Base-by-base conservation (phyloP, 1,139 yeast species). In the Pichia sp. region DNA sequence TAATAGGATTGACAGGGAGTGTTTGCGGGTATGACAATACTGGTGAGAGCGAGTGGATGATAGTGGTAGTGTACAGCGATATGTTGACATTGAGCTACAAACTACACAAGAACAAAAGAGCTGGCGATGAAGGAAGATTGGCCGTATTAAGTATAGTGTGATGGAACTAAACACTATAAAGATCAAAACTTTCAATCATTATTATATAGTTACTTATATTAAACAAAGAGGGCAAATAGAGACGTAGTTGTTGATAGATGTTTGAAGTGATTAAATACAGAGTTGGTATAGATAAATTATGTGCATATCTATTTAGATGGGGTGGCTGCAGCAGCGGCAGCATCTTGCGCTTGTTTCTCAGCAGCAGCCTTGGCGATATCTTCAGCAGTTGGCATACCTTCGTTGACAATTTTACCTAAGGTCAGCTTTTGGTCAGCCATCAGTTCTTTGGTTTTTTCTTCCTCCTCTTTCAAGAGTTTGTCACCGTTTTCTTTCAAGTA, bases 401-500 rank as follows among this genome's bases (percentile, higher is more conserved):
- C 95, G 62, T 87, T 86, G 54, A 90, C 82, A 66, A 88, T 77
- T 74, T 88, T 90, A 73, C 86, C 89, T 67, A 90, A 77, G 41
- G 96, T 88, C 65, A 85, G 77, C 61, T 84, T 82, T 70, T 84
- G 87, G 68, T 85, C 88, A 57, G 88, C 89, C 70, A 87, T 80
- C 72, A 87, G 79, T 66, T 89, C 95, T 73, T 86, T 85, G 70
- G 89, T 86, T 64, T 83, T 81, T 68, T 81, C 81, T 73, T 87
- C 87, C 71, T 87, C 93, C 68, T 85, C 89, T 63, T 85, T 87
- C 66, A 87, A 76, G 71, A 92, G 78, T 75, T 90, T 88, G 60
- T 85, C 90, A 61, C 95, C 96, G 72, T 93, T 89, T 72, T 90
- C 97, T 65, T 85, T 82, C 65, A 93, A 81, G 69, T 87, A 83